Base-by-base conservation (phyloP, 495 filamentous ascomycete genomes). In the Penicillium riverlandense region DNA sequence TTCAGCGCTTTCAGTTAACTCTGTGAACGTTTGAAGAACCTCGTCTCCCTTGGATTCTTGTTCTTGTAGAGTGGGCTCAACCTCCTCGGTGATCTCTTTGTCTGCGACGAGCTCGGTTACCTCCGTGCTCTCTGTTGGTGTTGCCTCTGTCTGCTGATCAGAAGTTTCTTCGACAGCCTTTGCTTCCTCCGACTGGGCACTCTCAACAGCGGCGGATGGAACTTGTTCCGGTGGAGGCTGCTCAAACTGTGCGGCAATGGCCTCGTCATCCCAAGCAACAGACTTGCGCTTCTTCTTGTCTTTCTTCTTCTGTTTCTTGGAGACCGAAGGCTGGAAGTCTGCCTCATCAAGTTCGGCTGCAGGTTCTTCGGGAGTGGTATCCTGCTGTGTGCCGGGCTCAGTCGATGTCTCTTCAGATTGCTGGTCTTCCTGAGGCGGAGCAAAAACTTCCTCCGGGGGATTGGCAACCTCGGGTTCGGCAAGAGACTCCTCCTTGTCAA, bases 231-330 rank as follows among this genome's bases (percentile, higher is more conserved):
- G 14, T 39, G 50, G 41, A 13, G 53, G 35, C 37, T 59, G 50
- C 10, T 56, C 53, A 2, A 32, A 8, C 27, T 54, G 43, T n/a
- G 32, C n/a, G 34, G 41, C 35, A 32, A 36, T 28, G 11, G 34
- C 39, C 11, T 58, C 40, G 22, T 41, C 38, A 2, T 42, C 39
- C 10, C 44, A 53, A 29, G 56, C 40, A 16, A 54, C 49, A 31
- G 59, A 61, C 40, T 64, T 50, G 45, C 47, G 55, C 47, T 68
- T 61, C 36, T 58, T 57, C 47, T 54, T 58, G 22, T 51, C 52
- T 51, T 70, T 74, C 51, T 71, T 71, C 12, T 61, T 53, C 52
- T 69, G 68, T 45, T 67, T 68, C 52, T 68, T 71, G 15, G 61
- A 45, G 22, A 55, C 47, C 15, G 47, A 13, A 10, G 42, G 30